Evolutionary conservation across 2,329 filamentous ascomycete species (phyloP).

Genomic region (Arthrobotrys conoides): DNA sequence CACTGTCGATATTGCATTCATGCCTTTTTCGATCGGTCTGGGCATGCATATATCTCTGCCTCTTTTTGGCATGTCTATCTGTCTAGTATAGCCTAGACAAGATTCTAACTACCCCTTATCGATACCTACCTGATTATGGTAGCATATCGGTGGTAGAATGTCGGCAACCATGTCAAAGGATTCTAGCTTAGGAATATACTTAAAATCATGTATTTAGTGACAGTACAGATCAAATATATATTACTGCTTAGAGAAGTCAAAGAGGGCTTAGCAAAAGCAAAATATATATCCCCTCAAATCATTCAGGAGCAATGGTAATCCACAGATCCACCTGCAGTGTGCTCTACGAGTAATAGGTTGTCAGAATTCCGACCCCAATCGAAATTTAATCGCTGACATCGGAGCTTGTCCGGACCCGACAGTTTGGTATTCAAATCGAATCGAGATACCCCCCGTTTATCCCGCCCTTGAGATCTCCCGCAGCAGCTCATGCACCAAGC

Average conservation of each 20-base stretch:
- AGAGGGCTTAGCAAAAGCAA: background rate
- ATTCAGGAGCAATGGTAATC: background rate
- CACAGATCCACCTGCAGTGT: background rate
- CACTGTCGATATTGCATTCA: background rate
- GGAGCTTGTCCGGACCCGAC: constrained; percentile 29
- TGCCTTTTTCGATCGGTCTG: background rate
- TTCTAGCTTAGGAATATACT: background rate
- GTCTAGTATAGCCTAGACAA: no score
- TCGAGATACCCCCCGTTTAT: constrained; percentile 28
- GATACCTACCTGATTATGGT: background rate
- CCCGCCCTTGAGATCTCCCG: constrained; percentile 21
- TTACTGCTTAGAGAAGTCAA: no score
- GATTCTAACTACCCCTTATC: background rate
- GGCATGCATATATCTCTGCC: background rate
- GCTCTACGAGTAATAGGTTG: background rate
- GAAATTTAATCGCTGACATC: constrained; percentile 12
- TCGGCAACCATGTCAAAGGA: background rate
- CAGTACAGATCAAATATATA: no score
- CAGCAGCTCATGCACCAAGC: constrained; percentile 20
- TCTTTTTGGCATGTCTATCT: no score
- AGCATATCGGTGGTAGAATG: background rate
- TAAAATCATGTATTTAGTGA: no score
- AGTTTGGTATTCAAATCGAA: constrained; percentile 25
- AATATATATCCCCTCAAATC: background rate
- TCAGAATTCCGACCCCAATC: background rate